phyloP scores from a whole-genome alignment of 805 yeast genomes.

The Dipodascus albidus region DNA sequence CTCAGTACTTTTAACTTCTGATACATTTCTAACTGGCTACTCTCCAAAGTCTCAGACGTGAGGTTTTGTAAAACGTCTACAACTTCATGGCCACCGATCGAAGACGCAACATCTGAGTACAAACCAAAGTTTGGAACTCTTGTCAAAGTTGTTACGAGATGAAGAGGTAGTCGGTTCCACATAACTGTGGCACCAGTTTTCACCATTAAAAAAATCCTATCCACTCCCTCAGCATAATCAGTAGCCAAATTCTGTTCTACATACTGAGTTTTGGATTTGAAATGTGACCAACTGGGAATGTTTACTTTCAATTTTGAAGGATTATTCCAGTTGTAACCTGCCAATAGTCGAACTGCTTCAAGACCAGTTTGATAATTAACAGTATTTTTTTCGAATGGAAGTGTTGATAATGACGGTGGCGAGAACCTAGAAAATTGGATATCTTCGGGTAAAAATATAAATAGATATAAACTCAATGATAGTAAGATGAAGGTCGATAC shows the following conservation, averaged over 20 bases:
- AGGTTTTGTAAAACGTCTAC: conserved; percentile 22
- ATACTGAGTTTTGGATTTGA: conserved; percentile 8
- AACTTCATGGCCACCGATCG: conserved; percentile 23
- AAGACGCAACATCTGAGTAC: conserved; percentile 25
- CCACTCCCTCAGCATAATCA: conserved; percentile 17
- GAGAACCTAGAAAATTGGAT: too few species aligned
- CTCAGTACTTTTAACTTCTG: conserved; percentile 10
- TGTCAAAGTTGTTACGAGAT: conserved; percentile 24
- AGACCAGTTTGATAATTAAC: too few species aligned
- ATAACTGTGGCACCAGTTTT: conserved; percentile 27
- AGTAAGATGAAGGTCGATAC: too few species aligned
- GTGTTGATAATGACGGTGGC: too few species aligned
- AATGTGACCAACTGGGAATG: too few species aligned
- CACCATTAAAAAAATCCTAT: conserved; percentile 17
- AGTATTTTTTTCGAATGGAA: too few species aligned
- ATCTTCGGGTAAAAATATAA: too few species aligned
- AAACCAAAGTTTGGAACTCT: conserved; percentile 23
- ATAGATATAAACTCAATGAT: too few species aligned
- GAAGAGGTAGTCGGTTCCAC: conserved; percentile 28
- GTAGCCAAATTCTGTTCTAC: conserved; percentile 17
- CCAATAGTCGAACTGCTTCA: too few species aligned
- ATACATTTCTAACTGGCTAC: conserved; percentile 18
- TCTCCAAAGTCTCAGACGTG: conserved; percentile 10
- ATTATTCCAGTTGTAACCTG: too few species aligned
- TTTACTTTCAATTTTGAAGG: too few species aligned